These are phyloP conservation scores for Clonostachys chloroleuca DNA, from an alignment of 2,329 filamentous ascomycete genomes.

Conservation along the genomic window DNA sequence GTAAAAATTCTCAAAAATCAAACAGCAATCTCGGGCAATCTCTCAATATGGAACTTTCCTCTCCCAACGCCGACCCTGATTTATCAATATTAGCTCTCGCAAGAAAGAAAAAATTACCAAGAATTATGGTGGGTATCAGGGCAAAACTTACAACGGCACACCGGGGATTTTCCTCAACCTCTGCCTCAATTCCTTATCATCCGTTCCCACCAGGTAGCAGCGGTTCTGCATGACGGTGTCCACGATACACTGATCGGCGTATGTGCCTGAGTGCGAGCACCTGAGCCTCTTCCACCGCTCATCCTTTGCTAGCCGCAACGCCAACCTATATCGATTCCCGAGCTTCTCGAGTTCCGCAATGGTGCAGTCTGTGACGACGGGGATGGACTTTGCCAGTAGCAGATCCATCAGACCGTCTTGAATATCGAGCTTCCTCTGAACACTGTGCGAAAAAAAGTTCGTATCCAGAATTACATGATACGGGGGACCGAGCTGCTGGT, in stretches of 20 bases:
- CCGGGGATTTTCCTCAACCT: conserved; percentile 68
- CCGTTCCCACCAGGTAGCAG: conserved; percentile 75
- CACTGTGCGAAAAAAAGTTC: conserved; percentile 80
- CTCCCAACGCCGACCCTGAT: too few relatives aligned
- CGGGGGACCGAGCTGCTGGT: conserved; percentile 79
- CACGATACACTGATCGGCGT: conserved; percentile 80
- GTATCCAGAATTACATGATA: conserved; percentile 80
- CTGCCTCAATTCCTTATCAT: conserved; percentile 77
- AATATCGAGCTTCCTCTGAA: conserved; percentile 79
- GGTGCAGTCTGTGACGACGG: conserved; percentile 75
- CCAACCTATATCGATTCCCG: conserved; percentile 62
- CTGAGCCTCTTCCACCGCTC: conserved; percentile 81
- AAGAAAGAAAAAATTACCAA: too few relatives aligned
- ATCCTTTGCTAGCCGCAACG: conserved; percentile 80
- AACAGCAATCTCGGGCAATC: too few relatives aligned
- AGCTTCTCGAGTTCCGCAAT: conserved; percentile 88
- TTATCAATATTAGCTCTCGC: too few relatives aligned
- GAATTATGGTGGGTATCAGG: too few relatives aligned
- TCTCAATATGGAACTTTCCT: too few relatives aligned
- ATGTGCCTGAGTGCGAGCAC: conserved; percentile 84
- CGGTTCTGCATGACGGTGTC: conserved; percentile 70
- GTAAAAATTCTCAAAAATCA: too few relatives aligned
- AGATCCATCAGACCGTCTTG: conserved; percentile 90
- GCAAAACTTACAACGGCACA: not conserved
- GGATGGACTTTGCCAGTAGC: conserved; percentile 85